phyloP scores from a whole-genome alignment of 2,329 filamentous ascomycete genomes.

The Colletotrichum shisoi region DNA sequence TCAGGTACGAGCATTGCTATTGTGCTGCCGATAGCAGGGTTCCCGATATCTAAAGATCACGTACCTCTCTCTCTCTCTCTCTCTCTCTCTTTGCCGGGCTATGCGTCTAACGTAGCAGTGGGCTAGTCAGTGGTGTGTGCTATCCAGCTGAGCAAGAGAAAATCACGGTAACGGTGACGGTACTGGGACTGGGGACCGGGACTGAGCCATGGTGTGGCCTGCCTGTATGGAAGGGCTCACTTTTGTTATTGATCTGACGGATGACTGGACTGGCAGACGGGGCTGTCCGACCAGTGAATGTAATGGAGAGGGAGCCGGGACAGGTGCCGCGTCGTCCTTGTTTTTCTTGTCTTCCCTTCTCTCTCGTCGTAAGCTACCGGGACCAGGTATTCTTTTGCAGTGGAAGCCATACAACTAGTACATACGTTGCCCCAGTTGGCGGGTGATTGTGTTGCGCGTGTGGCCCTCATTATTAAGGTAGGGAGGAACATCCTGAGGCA shows the following conservation, averaged over 20 bases:
- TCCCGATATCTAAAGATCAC: constrained; percentile 12
- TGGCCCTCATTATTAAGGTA: constrained; percentile 36
- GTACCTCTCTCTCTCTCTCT: neutral
- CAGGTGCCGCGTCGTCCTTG: constrained; percentile 33
- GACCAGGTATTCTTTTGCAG: constrained; percentile 29
- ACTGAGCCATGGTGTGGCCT: too few species aligned
- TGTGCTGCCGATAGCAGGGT: constrained; percentile 27
- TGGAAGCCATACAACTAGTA: constrained; percentile 22
- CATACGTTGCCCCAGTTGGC: constrained; percentile 24
- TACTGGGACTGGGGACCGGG: neutral
- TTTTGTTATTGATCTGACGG: constrained; percentile 19
- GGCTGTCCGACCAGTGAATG: constrained; percentile 27
- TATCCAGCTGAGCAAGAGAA: constrained; percentile 25
- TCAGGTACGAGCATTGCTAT: constrained; percentile 9
- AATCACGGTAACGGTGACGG: constrained; percentile 24
- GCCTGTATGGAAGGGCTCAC: constrained; percentile 7
- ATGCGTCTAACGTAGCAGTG: constrained; percentile 13
- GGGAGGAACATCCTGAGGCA: constrained; percentile 33
- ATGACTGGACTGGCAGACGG: constrained; percentile 26
- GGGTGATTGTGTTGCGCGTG: constrained; percentile 25
- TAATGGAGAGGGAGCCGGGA: constrained; percentile 25
- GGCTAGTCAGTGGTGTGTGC: constrained; percentile 7
- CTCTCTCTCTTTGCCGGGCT: constrained; percentile 2
- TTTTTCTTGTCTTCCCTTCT: constrained; percentile 21
- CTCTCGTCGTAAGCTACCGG: constrained; percentile 1